Evolutionary conservation across 345 rosid species (phyloP).

Genomic region (Citropsis articulata): DNA sequence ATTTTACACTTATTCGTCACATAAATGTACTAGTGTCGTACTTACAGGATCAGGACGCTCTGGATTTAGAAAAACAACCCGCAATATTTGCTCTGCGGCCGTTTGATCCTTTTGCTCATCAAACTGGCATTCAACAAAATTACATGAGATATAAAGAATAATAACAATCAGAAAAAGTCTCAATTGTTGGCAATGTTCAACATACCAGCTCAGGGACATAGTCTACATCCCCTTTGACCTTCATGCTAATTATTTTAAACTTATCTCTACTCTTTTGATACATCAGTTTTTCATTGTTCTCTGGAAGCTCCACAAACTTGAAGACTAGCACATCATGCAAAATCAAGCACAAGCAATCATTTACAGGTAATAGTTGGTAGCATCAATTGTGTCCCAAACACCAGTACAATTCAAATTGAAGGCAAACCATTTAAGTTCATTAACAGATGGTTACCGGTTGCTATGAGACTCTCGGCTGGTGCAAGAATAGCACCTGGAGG

Average conservation of each 20-base stretch:
- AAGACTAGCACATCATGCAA: no score
- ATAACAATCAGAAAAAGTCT: not conserved
- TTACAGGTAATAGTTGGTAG: no score
- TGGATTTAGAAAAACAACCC: slow-evolving; percentile 81
- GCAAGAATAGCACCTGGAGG: no score
- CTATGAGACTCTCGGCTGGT: no score
- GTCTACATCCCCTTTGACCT: slow-evolving; percentile 83
- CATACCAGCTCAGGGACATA: slow-evolving; percentile 96
- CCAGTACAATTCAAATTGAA: no score
- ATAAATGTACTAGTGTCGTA: not conserved
- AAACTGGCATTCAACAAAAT: slow-evolving; percentile 50
- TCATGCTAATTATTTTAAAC: slow-evolving; percentile 93
- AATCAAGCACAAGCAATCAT: no score
- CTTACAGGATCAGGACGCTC: slow-evolving; percentile 76
- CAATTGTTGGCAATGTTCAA: slow-evolving; percentile 6
- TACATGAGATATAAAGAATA: not conserved
- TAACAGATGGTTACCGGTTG: no score
- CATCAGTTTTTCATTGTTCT: slow-evolving; percentile 86
- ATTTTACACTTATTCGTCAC: not conserved
- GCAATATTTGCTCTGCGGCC: slow-evolving; percentile 74
- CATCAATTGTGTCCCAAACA: no score
- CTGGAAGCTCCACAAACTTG: no score
- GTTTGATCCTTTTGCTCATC: slow-evolving; percentile 92
- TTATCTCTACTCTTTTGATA: slow-evolving; percentile 84
- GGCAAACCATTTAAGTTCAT: no score